Base-by-base conservation (phyloP, 75 land plant genomes). In the Selaginella moellendorffii region DNA sequence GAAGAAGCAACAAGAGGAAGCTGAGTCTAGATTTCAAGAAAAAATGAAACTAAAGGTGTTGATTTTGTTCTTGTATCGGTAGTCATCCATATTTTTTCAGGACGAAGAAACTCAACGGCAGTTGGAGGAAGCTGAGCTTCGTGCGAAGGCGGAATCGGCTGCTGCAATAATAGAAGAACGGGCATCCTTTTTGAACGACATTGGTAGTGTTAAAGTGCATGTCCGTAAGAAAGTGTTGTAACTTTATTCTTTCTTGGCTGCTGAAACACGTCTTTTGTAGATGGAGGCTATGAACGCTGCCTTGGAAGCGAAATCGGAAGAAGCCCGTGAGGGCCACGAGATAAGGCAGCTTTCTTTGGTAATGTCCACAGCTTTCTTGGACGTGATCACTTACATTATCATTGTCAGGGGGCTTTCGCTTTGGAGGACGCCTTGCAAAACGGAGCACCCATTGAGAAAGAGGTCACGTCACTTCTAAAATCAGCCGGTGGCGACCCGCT, bases 331-430 rank as follows among this genome's bases (percentile, higher is more conserved):
- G 51, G 81, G 73, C 67, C 95, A 85, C 53, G 79, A 81, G 30
- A 72, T 76, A 70, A 86, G 88, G 73, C 87, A 88, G 65, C 89
- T 92, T 79, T 90, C 95, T 31, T 69, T 92, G 89, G 97, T 92
- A 75, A 53, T 12, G 9, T 14, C 2, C n/a, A 23, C 0, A 10
- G 1, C 20, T 60, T 60, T 60, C 24, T 0, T 0, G 24, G 18
- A 46, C 18, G 52, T 64, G 30, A 0, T 29, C 21, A 54, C 20
- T 17, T 71, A 46, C 22, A 52, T 27, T 52, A 24, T 5, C 5
- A 52, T 31, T 65, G 68, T 27, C 56, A 91, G 97, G 93, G 86
- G 54, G 79, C 88, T 8, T 81, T 91, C 74, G 97, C 86, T 30
- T 70, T 91, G 68, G 93, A 88, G 74, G 86, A 91, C 74, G 88